phyloP scores from a whole-genome alignment of 2,329 filamentous ascomycete species.

The Beauveria pseudobassiana region DNA sequence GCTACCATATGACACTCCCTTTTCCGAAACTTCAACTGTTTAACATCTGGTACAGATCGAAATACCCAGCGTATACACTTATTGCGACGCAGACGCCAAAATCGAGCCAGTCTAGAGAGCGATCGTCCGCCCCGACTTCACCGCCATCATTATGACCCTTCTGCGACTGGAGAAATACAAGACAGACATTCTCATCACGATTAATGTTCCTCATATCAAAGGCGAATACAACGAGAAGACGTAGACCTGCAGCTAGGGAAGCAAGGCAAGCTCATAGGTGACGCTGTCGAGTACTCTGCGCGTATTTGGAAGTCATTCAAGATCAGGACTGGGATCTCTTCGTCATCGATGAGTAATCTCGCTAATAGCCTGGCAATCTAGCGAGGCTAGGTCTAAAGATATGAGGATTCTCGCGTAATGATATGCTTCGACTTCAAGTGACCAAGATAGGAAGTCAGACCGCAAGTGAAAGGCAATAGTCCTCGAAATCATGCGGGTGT shows the following conservation, averaged over 20 bases:
- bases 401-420: neutral
- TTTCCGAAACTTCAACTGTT: neutral
- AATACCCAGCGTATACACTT: conserved; percentile 58
- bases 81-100: conserved; percentile 55
- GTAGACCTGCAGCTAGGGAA: conserved; percentile 60
- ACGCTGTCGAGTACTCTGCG: conserved; percentile 59
- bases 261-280: conserved; percentile 60
- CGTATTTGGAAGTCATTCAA: conserved; percentile 66
- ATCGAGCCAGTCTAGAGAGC: conserved; percentile 25
- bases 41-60: conserved; percentile 26
- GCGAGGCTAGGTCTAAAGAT: neutral
- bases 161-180: conserved; percentile 65
- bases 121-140: conserved; percentile 49
- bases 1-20: neutral
- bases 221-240: conserved; percentile 67
- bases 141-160: conserved; percentile 69
- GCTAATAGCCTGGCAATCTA: neutral
- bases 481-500: neutral
- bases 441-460: neutral
- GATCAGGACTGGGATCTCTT: conserved; percentile 77
- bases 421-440: neutral
- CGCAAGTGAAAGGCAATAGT: neutral
- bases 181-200: conserved; percentile 76
- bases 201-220: conserved; percentile 80
- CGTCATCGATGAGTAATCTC: conserved; percentile 16